A percentile compares a stretch with the other conserved stretches of the same genome.
Evolutionary conservation across 2,329 filamentous ascomycete species (phyloP).

Genomic region (Macrophomina phaseolina): DNA sequence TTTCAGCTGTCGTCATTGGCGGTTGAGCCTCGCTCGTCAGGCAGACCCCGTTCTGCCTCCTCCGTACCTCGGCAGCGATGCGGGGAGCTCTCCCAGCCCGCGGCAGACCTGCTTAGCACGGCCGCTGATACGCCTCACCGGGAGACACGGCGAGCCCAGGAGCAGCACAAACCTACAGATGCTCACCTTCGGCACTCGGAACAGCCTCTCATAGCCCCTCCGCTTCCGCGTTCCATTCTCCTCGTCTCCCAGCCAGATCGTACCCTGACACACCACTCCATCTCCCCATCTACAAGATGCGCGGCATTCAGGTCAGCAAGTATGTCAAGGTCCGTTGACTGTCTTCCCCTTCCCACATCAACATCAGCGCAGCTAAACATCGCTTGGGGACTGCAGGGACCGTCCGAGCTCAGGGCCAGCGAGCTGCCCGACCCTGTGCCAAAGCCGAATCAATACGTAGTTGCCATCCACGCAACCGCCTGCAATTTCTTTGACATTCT

Average conservation of each 20-base stretch:
- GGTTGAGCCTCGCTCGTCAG: constrained; percentile 8
- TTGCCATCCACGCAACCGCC: constrained; percentile 83
- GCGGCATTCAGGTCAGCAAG: constrained; percentile 73
- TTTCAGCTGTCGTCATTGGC: constrained; percentile 20
- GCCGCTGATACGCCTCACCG: too few relatives aligned
- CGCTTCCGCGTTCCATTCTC: neutral
- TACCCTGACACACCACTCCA: too few relatives aligned
- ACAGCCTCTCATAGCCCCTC: neutral
- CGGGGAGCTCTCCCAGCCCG: constrained; percentile 22
- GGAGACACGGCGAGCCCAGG: too few relatives aligned
- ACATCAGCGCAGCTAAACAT: neutral
- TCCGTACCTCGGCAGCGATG: constrained; percentile 4
- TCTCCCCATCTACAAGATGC: constrained; percentile 60
- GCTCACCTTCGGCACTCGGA: too few relatives aligned
- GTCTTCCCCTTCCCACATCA: constrained; percentile 29
- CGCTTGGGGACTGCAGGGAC: constrained; percentile 60
- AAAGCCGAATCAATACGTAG: constrained; percentile 76
- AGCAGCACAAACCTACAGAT: too few relatives aligned
- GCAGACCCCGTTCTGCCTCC: neutral
- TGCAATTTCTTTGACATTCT: constrained; percentile 98
- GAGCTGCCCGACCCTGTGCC: constrained; percentile 77
- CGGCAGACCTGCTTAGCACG: neutral
- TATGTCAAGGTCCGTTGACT: constrained; percentile 69
- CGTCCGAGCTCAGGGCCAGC: constrained; percentile 77
- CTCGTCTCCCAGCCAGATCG: neutral